These are phyloP conservation scores for Ophiostoma sp. DNA, from an alignment of 2,329 filamentous ascomycete genomes.

Conservation along the genomic window DNA sequence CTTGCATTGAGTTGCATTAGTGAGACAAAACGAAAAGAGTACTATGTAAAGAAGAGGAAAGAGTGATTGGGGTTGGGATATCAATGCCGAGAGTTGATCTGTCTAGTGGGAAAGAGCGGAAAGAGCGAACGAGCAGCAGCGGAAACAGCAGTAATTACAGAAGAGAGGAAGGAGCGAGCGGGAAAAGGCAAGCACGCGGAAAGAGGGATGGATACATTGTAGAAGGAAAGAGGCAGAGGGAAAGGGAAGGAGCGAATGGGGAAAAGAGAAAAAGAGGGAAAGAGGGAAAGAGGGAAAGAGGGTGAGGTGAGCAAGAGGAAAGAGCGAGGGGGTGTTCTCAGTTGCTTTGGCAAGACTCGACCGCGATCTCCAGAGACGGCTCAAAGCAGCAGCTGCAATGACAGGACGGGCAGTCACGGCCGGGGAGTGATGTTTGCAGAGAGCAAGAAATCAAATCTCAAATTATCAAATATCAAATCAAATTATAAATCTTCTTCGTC, in stretches of 20 bases:
- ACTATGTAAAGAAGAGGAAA: background rate
- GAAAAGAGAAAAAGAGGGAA: background rate
- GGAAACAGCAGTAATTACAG: background rate
- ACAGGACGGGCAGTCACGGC: background rate
- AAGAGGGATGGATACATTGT: background rate
- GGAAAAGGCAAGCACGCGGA: background rate
- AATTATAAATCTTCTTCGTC: background rate
- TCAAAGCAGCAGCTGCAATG: conserved; percentile 15
- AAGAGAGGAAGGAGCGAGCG: background rate
- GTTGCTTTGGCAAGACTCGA: conserved; percentile 22
- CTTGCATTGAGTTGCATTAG: background rate
- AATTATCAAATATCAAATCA: background rate
- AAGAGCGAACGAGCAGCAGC: background rate
- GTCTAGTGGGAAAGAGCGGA: background rate
- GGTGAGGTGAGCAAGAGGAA: background rate
- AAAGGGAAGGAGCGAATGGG: conserved; percentile 7
- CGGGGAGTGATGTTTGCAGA: background rate
- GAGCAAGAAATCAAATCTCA: background rate
- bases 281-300: background rate
- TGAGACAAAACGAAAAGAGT: background rate
- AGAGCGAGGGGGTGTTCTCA: conserved; percentile 17
- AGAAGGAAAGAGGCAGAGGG: background rate
- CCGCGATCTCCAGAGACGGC: conserved; percentile 21
- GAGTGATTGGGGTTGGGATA: background rate
- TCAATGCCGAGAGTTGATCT: background rate